A percentile compares a stretch with the other conserved stretches of the same genome.
Evolutionary conservation across 176 grass and related monocot genomes (phyloP).

Genomic region (Oryza meridionalis): DNA sequence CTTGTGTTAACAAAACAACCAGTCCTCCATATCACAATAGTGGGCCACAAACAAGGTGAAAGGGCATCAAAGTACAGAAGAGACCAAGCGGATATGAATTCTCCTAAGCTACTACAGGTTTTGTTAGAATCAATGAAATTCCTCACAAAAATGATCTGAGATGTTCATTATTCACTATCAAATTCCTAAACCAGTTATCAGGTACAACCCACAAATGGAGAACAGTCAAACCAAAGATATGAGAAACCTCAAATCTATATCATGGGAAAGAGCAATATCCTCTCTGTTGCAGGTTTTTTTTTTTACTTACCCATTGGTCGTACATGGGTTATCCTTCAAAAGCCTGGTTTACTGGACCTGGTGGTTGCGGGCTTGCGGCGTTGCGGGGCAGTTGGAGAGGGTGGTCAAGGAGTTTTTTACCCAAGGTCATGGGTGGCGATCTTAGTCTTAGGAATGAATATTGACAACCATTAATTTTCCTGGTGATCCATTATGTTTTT

Average conservation of each 20-base stretch:
- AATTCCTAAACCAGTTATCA: conserved; percentile 15
- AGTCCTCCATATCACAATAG: not conserved
- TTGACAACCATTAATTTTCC: too few relatives aligned
- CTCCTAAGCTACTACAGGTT: not conserved
- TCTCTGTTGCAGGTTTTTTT: too few relatives aligned
- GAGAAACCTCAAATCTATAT: not conserved
- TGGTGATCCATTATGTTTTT: too few relatives aligned
- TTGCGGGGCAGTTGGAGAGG: too few relatives aligned
- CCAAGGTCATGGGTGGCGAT: too few relatives aligned
- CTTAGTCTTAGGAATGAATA: too few relatives aligned
- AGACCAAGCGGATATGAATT: not conserved
- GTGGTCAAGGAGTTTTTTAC: too few relatives aligned
- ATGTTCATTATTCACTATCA: not conserved
- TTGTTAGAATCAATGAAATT: conserved; percentile 5
- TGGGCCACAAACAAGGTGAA: not conserved
- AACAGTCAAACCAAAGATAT: not conserved
- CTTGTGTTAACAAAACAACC: not conserved
- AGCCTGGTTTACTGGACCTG: too few relatives aligned
- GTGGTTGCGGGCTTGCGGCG: too few relatives aligned
- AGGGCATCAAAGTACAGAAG: conserved; percentile 5
- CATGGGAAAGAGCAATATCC: not conserved
- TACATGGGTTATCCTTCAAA: too few relatives aligned
- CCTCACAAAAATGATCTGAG: not conserved
- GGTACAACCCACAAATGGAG: not conserved
- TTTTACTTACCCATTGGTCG: too few relatives aligned